These are phyloP conservation scores for Panicum virgatum DNA, from an alignment of 202 grass and related monocot genomes.

Conservation along the genomic window DNA sequence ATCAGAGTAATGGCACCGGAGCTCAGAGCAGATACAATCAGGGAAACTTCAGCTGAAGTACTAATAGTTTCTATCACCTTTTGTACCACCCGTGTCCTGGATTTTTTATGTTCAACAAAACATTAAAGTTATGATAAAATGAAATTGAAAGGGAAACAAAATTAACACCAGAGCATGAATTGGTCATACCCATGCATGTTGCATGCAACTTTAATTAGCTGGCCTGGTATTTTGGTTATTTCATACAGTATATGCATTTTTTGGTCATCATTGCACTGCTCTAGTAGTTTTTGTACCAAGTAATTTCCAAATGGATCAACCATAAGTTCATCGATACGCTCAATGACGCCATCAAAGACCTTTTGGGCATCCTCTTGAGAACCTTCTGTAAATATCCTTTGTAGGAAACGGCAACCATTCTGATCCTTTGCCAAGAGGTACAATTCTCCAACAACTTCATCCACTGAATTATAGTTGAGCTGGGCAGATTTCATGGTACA, in stretches of 20 bases:
- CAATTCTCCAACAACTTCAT: slow-evolving; percentile 46
- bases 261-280: slow-evolving; percentile 58
- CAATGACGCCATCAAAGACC: slow-evolving; percentile 57
- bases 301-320: slow-evolving; percentile 71
- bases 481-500: slow-evolving; percentile 10
- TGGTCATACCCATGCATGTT: slow-evolving; percentile 70
- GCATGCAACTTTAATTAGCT: slow-evolving; percentile 58
- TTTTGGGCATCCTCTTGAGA: slow-evolving; percentile 46
- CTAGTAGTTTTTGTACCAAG: slow-evolving; percentile 65
- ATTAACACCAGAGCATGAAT: slow-evolving; percentile 15
- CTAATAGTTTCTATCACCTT: slow-evolving; percentile 75
- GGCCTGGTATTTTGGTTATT: slow-evolving; percentile 54
- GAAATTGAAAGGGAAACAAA: not conserved
- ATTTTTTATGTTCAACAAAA: slow-evolving; percentile 32
- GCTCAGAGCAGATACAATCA: slow-evolving; percentile 58
- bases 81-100: slow-evolving; percentile 68
- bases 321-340: slow-evolving; percentile 59
- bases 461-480: slow-evolving; percentile 20
- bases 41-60: slow-evolving; percentile 40
- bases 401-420: slow-evolving; percentile 55
- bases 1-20: slow-evolving; percentile 52
- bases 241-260: slow-evolving; percentile 54
- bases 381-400: slow-evolving; percentile 55
- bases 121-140: not conserved
- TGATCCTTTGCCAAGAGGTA: slow-evolving; percentile 68